phyloP scores from a whole-genome alignment of 2,329 filamentous ascomycete species.

The Penicillium sp. region DNA sequence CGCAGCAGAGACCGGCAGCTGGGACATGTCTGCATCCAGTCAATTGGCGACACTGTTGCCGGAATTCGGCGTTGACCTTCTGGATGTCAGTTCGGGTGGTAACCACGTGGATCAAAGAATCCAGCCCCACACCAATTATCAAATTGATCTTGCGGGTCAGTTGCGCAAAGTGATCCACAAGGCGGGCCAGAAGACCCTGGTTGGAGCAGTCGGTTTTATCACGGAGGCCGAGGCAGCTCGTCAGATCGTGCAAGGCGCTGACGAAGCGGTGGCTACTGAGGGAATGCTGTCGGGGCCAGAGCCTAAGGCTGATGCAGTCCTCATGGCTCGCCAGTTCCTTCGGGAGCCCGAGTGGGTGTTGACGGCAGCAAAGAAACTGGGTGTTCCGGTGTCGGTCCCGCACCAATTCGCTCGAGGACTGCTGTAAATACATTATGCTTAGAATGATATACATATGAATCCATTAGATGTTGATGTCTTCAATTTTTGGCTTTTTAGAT shows the following conservation, averaged over 20 bases:
- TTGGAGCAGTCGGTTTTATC: constrained; percentile 56
- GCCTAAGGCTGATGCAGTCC: constrained; percentile 48
- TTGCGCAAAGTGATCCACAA: constrained; percentile 44
- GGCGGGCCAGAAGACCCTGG: constrained; percentile 43
- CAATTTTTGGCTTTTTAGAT: not conserved
- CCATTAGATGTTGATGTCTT: not conserved
- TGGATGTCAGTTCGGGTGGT: constrained; percentile 49
- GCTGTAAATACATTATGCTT: not conserved
- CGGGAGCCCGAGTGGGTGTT: constrained; percentile 58
- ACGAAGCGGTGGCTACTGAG: constrained; percentile 29
- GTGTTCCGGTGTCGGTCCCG: constrained; percentile 50
- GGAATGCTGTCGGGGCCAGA: constrained; percentile 26
- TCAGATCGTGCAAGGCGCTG: constrained; percentile 44
- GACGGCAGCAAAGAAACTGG: constrained; percentile 51
- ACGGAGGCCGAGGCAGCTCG: constrained; percentile 54
- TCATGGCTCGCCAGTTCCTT: constrained; percentile 57
- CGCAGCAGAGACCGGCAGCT: constrained; percentile 30
- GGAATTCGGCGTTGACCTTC: constrained; percentile 43
- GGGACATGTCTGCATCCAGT: constrained; percentile 43
- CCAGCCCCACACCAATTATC: constrained; percentile 50
- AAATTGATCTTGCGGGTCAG: constrained; percentile 49
- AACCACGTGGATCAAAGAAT: constrained; percentile 49
- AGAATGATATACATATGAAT: not conserved
- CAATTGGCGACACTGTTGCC: constrained; percentile 44
- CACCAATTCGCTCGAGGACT: constrained; percentile 45